These are phyloP conservation scores for Calonectria naviculata DNA, from an alignment of 2,329 filamentous ascomycete species.

Conservation along the genomic window DNA sequence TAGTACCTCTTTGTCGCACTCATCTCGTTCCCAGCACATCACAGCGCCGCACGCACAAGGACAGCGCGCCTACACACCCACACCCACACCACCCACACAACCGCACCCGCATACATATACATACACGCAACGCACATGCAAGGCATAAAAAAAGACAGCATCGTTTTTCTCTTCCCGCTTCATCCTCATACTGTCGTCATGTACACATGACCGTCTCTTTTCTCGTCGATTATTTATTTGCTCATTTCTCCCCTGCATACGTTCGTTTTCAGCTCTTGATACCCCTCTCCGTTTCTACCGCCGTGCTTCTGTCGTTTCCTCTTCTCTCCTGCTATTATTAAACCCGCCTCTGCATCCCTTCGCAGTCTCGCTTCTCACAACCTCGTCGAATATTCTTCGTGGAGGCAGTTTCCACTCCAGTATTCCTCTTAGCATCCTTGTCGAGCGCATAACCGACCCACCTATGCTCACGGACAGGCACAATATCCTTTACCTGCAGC, in stretches of 20 bases:
- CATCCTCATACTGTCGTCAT: not conserved
- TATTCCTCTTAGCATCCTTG: not conserved
- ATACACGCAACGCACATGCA: conserved; percentile 4
- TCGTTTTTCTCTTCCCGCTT: not conserved
- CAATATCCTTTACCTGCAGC: not conserved
- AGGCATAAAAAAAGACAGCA: not conserved
- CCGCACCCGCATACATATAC: not conserved
- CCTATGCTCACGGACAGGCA: not conserved
- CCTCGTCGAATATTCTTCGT: too few relatives aligned
- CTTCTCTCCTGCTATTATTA: not conserved
- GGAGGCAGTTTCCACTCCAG: not conserved
- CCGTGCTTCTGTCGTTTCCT: not conserved
- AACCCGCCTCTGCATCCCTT: not conserved
- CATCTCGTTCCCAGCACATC: too few relatives aligned
- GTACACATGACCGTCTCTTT: not conserved
- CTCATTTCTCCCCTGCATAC: not conserved
- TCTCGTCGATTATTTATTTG: not conserved
- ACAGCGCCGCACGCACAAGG: not conserved
- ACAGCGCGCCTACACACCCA: not conserved
- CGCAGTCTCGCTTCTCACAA: not conserved
- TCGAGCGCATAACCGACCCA: not conserved
- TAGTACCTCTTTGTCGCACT: too few relatives aligned
- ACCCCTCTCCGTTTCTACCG: not conserved
- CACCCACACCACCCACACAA: not conserved
- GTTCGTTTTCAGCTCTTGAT: not conserved